Percentiles rank a stretch among this genome's conserved stretches.
phyloP scores from a whole-genome alignment of 2,329 filamentous ascomycete species.

The Geoglossum cookeanum region DNA sequence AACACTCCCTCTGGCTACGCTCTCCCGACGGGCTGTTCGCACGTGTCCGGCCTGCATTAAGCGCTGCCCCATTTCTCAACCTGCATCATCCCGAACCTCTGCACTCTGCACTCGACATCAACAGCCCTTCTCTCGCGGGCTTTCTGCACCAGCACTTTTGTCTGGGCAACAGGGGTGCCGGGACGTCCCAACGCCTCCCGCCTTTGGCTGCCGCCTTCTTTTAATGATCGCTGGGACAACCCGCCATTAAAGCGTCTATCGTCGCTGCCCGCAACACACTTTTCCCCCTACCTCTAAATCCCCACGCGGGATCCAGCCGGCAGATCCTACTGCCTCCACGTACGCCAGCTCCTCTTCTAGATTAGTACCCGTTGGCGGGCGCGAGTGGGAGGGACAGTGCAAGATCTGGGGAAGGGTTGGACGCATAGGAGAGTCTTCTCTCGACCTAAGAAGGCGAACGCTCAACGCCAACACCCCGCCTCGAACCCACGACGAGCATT shows the following conservation, averaged over 20 bases:
- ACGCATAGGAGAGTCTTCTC: background rate
- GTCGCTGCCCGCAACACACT: too few relatives aligned
- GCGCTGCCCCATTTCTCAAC: background rate
- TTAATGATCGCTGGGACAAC: background rate
- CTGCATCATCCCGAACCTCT: background rate
- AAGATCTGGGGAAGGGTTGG: background rate
- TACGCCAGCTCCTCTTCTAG: background rate
- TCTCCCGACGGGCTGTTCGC: background rate
- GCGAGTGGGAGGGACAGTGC: background rate
- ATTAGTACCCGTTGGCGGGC: too few relatives aligned
- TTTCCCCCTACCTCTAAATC: background rate
- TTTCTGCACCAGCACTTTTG: background rate
- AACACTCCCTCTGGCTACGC: background rate
- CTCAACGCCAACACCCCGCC: background rate
- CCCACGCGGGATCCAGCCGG: background rate
- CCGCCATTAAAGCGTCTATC: background rate
- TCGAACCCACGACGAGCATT: background rate
- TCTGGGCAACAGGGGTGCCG: background rate
- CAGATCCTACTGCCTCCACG: background rate
- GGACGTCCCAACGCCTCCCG: background rate
- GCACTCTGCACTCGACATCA: conserved; percentile 1
- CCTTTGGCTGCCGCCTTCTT: background rate
- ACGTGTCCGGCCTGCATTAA: background rate
- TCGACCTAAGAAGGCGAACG: background rate
- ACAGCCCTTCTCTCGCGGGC: background rate